phyloP scores from a whole-genome alignment of 1,139 yeast species.

The Geotrichum histeridarum region DNA sequence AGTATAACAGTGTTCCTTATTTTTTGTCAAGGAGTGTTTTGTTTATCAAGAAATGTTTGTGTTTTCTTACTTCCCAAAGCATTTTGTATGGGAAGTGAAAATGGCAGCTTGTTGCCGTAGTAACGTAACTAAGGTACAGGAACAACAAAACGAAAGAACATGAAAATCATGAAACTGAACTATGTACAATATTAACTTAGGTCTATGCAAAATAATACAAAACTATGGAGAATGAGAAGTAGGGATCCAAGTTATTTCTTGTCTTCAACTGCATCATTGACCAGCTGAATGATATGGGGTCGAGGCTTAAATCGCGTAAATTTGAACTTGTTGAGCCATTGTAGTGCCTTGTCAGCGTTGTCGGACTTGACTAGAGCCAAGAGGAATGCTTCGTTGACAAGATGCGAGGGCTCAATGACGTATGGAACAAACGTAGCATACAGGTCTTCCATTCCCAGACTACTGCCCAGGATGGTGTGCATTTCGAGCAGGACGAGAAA shows the following conservation, averaged over 20 bases:
- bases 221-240: too few relatives aligned
- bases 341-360: neutral
- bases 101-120: neutral
- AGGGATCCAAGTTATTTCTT: neutral
- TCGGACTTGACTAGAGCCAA: slow-evolving; percentile 2
- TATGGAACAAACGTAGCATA: slow-evolving; percentile 11
- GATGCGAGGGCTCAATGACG: neutral
- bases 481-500: slow-evolving; percentile 21
- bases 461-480: neutral
- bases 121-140: slow-evolving; percentile 83
- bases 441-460: slow-evolving; percentile 9
- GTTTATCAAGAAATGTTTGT: neutral
- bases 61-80: neutral
- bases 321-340: slow-evolving; percentile 11
- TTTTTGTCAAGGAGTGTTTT: neutral
- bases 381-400: slow-evolving; percentile 6
- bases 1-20: too few relatives aligned
- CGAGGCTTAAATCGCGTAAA: neutral
- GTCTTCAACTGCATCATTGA: neutral
- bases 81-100: neutral
- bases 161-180: neutral
- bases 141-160: slow-evolving; percentile 75
- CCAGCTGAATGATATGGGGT: neutral
- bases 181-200: too few relatives aligned
- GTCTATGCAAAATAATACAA: too few relatives aligned